Percentiles rank a stretch among this genome's conserved stretches.
These are phyloP conservation scores for Phytophthora sp. DNA, from an alignment of 352 stramenopile species.

Conservation along the genomic window DNA sequence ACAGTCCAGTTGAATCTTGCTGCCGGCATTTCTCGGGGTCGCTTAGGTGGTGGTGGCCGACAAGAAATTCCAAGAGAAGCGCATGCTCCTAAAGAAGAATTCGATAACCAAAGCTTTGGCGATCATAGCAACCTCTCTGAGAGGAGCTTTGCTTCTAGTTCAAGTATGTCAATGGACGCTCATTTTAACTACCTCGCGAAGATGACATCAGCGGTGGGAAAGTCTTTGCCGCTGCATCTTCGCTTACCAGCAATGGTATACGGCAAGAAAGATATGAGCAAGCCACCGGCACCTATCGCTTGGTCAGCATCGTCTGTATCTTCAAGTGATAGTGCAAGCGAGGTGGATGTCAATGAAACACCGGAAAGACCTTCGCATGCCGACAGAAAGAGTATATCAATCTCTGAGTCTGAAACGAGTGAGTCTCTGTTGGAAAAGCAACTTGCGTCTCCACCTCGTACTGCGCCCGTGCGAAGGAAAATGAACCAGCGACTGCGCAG, in stretches of 20 bases:
- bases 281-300: constrained; percentile 39
- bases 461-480: not conserved
- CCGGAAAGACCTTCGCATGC: not conserved
- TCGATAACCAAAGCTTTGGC: too few species aligned
- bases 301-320: constrained; percentile 36
- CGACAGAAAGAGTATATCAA: constrained; percentile 1
- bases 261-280: constrained; percentile 43
- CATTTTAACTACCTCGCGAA: constrained; percentile 56
- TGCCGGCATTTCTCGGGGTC: constrained; percentile 29
- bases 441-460: not conserved
- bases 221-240: constrained; percentile 53
- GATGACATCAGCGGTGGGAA: constrained; percentile 47
- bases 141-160: constrained; percentile 49
- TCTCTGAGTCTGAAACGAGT: constrained; percentile 16
- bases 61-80: not conserved
- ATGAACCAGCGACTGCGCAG: too few species aligned
- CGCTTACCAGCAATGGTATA: constrained; percentile 43
- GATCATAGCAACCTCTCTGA: constrained; percentile 17
- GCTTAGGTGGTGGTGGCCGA: constrained; percentile 7
- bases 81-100: too few species aligned
- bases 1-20: constrained; percentile 48
- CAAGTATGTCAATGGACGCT: constrained; percentile 49
- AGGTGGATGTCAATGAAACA: constrained; percentile 1
- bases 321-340: constrained; percentile 18
- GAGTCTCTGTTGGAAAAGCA: constrained; percentile 20